These are phyloP conservation scores for Parietaria judaica DNA, from an alignment of 306 rosid genomes.

Conservation along the genomic window DNA sequence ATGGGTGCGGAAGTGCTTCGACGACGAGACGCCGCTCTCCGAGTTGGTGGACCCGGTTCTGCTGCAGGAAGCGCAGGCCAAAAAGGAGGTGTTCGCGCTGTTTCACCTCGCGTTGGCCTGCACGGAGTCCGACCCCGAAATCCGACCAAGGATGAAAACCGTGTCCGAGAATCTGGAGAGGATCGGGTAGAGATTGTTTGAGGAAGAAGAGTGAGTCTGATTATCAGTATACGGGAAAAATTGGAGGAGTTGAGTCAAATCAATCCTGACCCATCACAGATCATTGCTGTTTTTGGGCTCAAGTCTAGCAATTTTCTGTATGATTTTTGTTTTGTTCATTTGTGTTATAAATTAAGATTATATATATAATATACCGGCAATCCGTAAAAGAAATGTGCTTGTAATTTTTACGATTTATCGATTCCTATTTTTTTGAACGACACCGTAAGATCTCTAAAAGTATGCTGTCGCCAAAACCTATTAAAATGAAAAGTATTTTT, in stretches of 20 bases:
- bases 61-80: slow-evolving; percentile 85
- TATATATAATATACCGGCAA: slow-evolving; percentile 31
- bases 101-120: slow-evolving; percentile 87
- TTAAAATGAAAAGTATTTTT: too few relatives aligned
- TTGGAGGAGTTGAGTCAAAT: slow-evolving; percentile 10
- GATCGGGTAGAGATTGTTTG: slow-evolving; percentile 30
- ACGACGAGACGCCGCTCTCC: slow-evolving; percentile 79
- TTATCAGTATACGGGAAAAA: slow-evolving; percentile 17
- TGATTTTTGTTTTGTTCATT: slow-evolving; percentile 4
- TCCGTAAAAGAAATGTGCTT: too few relatives aligned
- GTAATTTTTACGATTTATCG: too few relatives aligned
- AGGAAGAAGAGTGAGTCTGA: too few relatives aligned
- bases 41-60: slow-evolving; percentile 81
- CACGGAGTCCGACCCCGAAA: slow-evolving; percentile 79
- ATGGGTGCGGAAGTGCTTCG: slow-evolving; percentile 88
- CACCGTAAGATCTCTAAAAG: too few relatives aligned
- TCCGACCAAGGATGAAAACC: slow-evolving; percentile 83
- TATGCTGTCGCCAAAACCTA: slow-evolving; percentile 7
- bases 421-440: too few relatives aligned
- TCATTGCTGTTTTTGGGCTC: background rate
- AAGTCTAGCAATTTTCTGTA: slow-evolving; percentile 24
- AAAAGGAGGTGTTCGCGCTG: slow-evolving; percentile 79
- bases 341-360: slow-evolving; percentile 18
- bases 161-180: slow-evolving; percentile 83
- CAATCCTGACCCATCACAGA: slow-evolving; percentile 6